Base-by-base conservation (phyloP, 75 land plant species). In the Chamaecyparis obtusa region DNA sequence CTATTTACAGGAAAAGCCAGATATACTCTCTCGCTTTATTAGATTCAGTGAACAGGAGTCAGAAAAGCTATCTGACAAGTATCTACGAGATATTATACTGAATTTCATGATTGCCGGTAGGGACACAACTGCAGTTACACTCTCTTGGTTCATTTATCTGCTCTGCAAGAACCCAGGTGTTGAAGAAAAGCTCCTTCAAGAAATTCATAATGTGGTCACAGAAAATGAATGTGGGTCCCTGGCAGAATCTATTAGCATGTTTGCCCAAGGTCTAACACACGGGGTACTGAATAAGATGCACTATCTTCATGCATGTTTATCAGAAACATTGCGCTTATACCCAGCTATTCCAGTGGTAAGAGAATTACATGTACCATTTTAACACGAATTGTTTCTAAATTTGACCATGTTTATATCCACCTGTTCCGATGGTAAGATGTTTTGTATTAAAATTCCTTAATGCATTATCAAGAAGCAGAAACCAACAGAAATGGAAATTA, bases 341-440 rank as follows among this genome's bases (percentile, higher is more conserved):
- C 99, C 98, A 85, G 92, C 95, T 19, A 96, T 96, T 83, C 98
- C 99, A 39, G 35, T 85, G 90, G 96, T 94, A 93, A 67, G 89
- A 84, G 21, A 33, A 32, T 54, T 49, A 32, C 17, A 32, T 84
- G 9, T 56, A 24, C 6, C 6, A 44, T 44, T 44, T 5, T 44
- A 44, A 5, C 46, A 44, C 2, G 46, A 44, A 44, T 44, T 44
- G 6, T 44, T 44, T 44, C 6, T 44, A 44, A 44, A 44, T 44
- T 44, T 5, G 46, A 44, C 46, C 2, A 5, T 5, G 46, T 44
- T 3, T 4, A 44, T 44, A 44, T 39, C 41, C 41, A 2, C 2
- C 41, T 39, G 41, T 39, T 39, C 41, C 41, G 2, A 2, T 39
- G 41, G 41, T 39, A 39, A 39, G 41, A 39, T 39, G 2, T 39